Percentiles rank a stretch among this genome's conserved stretches.
phyloP scores from a whole-genome alignment of 2,329 filamentous ascomycete species.

The Fusarium falciforme region DNA sequence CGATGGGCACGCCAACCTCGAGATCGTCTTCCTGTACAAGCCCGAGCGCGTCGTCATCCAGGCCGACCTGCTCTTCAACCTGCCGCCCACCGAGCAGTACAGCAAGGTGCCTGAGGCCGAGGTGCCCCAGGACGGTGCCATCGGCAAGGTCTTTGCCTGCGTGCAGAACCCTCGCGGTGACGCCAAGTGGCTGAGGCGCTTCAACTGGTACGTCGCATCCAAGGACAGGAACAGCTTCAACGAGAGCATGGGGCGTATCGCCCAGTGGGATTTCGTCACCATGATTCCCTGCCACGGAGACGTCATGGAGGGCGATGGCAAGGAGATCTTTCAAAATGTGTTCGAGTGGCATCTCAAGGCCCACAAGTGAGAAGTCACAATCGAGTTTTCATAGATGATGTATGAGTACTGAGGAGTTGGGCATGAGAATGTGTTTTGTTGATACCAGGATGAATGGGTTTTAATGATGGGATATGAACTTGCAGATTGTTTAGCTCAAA shows the following conservation, averaged over 20 bases:
- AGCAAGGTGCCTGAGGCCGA: conserved; percentile 67
- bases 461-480: neutral
- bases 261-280: conserved; percentile 84
- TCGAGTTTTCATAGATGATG: neutral
- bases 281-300: conserved; percentile 96
- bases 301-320: conserved; percentile 79
- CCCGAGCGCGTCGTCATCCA: conserved; percentile 84
- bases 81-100: conserved; percentile 90
- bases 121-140: conserved; percentile 47
- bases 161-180: conserved; percentile 72
- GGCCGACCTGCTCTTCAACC: conserved; percentile 92
- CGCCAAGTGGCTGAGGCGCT: conserved; percentile 81
- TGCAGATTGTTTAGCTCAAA: neutral
- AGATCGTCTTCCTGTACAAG: conserved; percentile 88
- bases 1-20: conserved; percentile 81
- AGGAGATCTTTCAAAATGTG: conserved; percentile 80
- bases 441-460: conserved; percentile 19
- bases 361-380: conserved; percentile 30
- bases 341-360: conserved; percentile 84
- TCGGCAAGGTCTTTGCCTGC: conserved; percentile 58
- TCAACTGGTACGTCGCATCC: conserved; percentile 81
- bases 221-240: conserved; percentile 76
- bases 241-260: conserved; percentile 75
- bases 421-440: conserved; percentile 1
- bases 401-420: conserved; percentile 6